These are phyloP conservation scores for Taxillus chinensis DNA, from an alignment of 164 flowering plant species.

Conservation along the genomic window DNA sequence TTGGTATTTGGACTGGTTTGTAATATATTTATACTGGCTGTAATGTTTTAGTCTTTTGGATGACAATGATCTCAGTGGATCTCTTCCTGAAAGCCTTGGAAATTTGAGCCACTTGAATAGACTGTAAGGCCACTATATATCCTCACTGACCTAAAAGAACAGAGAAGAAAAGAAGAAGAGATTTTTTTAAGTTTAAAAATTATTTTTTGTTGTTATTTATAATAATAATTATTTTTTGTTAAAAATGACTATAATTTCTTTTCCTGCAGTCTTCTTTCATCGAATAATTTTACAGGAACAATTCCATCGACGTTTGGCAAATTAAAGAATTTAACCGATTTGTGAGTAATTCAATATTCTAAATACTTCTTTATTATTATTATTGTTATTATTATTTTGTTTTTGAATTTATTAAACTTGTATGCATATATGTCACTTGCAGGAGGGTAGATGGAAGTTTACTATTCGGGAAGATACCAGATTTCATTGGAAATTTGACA, in stretches of 20 bases:
- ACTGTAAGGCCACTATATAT: constrained; percentile 30
- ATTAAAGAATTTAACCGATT: constrained; percentile 36
- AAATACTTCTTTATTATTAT: too few relatives aligned
- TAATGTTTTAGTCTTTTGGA: constrained; percentile 37
- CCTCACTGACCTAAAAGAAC: too few relatives aligned
- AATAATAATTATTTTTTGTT: too few relatives aligned
- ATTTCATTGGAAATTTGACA: constrained; percentile 76
- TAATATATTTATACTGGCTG: background rate
- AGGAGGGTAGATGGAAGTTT: constrained; percentile 71
- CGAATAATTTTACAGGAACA: constrained; percentile 48
- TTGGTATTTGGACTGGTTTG: background rate
- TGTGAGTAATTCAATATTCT: constrained; percentile 33
- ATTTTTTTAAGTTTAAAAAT: background rate
- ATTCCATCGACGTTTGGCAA: constrained; percentile 42
- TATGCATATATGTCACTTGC: constrained; percentile 18
- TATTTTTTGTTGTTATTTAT: background rate
- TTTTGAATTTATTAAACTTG: background rate
- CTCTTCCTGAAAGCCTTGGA: constrained; percentile 41
- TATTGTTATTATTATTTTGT: background rate
- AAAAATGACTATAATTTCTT: background rate
- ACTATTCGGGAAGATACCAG: constrained; percentile 71
- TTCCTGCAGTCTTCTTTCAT: constrained; percentile 37
- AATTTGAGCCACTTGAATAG: constrained; percentile 33
- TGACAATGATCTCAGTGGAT: constrained; percentile 41
- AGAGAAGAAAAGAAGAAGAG: too few relatives aligned